phyloP scores from a whole-genome alignment of 2,329 filamentous ascomycete genomes.

The Penicillium sp. region DNA sequence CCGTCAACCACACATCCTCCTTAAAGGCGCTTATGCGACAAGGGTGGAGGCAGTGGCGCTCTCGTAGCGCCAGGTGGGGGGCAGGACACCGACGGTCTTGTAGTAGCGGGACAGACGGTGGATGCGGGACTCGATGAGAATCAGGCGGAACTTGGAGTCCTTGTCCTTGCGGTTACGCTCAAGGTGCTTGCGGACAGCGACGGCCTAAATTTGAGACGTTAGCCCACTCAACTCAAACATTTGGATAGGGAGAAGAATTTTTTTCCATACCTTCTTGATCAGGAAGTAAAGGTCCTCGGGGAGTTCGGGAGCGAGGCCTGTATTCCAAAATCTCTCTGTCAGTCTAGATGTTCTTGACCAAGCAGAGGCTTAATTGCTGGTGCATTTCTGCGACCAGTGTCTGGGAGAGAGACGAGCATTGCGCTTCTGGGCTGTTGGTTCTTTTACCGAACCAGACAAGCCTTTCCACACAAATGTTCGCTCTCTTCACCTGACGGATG shows the following conservation, averaged over 20 bases:
- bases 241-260: not conserved
- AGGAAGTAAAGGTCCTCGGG: slow-evolving; percentile 99
- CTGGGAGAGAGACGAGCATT: slow-evolving; percentile 11
- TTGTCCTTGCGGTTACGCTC: slow-evolving; percentile 99
- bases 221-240: not conserved
- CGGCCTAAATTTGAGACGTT: slow-evolving; percentile 62
- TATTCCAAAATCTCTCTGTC: slow-evolving; percentile 79
- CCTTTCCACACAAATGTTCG: slow-evolving; percentile 13
- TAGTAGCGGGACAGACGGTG: slow-evolving; percentile 99
- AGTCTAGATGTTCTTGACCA: slow-evolving; percentile 70
- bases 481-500: slow-evolving; percentile 28
- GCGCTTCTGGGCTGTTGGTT: not conserved
- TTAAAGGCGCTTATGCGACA: slow-evolving; percentile 69
- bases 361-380: slow-evolving; percentile 71
- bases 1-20: slow-evolving; percentile 22
- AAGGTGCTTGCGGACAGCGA: slow-evolving; percentile 99
- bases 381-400: slow-evolving; percentile 33
- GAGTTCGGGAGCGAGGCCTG: slow-evolving; percentile 97
- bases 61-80: slow-evolving; percentile 99
- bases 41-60: slow-evolving; percentile 92
- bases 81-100: slow-evolving; percentile 84
- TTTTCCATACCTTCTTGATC: slow-evolving; percentile 89
- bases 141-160: slow-evolving; percentile 99
- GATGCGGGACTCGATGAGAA: slow-evolving; percentile 99
- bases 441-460: slow-evolving; percentile 11